These are phyloP conservation scores for Nakaseomyces kungkrabaensis DNA, from an alignment of 1,139 yeast genomes.

Conservation along the genomic window DNA sequence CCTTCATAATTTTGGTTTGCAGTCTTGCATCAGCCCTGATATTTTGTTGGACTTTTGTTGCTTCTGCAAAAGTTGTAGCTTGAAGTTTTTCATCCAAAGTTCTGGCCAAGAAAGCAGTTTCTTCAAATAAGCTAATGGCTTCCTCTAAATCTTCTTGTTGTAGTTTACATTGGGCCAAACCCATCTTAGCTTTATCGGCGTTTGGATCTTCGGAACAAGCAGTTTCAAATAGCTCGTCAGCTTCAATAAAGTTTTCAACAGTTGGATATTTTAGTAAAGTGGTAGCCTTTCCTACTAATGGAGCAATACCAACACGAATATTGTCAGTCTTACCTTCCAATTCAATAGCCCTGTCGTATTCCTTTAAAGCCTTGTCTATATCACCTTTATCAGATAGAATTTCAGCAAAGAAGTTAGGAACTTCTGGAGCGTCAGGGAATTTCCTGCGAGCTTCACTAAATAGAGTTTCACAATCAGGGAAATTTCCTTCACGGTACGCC, in stretches of 20 bases:
- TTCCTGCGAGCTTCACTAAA: slow-evolving; percentile 65
- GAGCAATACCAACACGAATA: slow-evolving; percentile 74
- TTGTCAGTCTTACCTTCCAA: slow-evolving; percentile 45
- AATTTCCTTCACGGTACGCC: slow-evolving; percentile 70
- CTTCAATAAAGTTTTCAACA: slow-evolving; percentile 43
- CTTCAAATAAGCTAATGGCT: slow-evolving; percentile 74
- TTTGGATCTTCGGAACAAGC: slow-evolving; percentile 81
- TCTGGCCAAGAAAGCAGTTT: slow-evolving; percentile 74
- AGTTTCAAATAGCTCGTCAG: slow-evolving; percentile 57
- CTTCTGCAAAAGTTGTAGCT: slow-evolving; percentile 88
- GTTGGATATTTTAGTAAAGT: slow-evolving; percentile 55
- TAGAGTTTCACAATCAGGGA: slow-evolving; percentile 49
- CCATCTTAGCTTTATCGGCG: slow-evolving; percentile 79
- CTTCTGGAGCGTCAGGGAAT: slow-evolving; percentile 84
- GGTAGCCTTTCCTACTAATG: slow-evolving; percentile 82
- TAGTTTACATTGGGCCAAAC: slow-evolving; percentile 82
- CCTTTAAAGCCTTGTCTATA: slow-evolving; percentile 60
- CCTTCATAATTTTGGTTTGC: slow-evolving; percentile 36
- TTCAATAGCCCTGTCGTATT: slow-evolving; percentile 80
- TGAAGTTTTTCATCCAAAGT: slow-evolving; percentile 79
- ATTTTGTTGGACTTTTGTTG: slow-evolving; percentile 71
- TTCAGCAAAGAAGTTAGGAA: slow-evolving; percentile 94
- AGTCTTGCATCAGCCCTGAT: slow-evolving; percentile 59
- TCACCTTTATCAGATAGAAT: slow-evolving; percentile 77
- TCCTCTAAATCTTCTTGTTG: slow-evolving; percentile 76